Evolutionary conservation across 2,329 filamentous ascomycete species (phyloP), one percentile per base, ranked within the genome.

Genomic region (Hymenoscyphus scutula): DNA sequence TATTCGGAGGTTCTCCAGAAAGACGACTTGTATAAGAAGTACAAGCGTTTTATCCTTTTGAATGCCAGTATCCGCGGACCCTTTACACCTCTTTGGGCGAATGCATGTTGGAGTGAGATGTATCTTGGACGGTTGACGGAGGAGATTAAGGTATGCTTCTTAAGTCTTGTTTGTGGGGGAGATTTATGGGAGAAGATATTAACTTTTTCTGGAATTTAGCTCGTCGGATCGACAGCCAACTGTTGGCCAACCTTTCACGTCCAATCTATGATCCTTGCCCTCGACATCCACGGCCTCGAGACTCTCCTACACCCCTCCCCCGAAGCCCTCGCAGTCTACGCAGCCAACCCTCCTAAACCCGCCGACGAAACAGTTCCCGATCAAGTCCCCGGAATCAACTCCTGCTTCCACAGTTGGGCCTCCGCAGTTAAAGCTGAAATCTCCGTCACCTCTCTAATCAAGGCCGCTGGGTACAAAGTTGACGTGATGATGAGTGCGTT

Each of bases 1-100:
- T 57, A 67, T 29, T 64, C 64, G 1, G 67, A 67, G 48, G 64
- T 70, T 11, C 58, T 70, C 15, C 56, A 58, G 29, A 59, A 51
- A 25, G 63, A 66, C 25, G 60, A 66, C 30, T 34, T 68, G 32
- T 68, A 66, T 15, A 65, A 68, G 27, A 61, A 62, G 2, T 70
- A 70, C 58, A 63, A 69, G 61, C 59, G 59, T 25, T 70, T 64
- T 25, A 70, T 70, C 32, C 34, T 69, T 13, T 61, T 70, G 65
- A 70, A 70, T 27, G 69, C 69, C 4, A 68, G 65, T 59, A 63
- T 70, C 55, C 62, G 69, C 8, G 69, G 69, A 4, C 69, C 69
- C 2, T 69, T 70, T 45, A 38, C 69, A 6, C 69, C 69, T 0
- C 19, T 51, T n/a, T 70, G 65, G 64, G 48, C 60, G 15, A 56